phyloP scores from a whole-genome alignment of 2,329 filamentous ascomycete species.

The Parastagonospora avenae region DNA sequence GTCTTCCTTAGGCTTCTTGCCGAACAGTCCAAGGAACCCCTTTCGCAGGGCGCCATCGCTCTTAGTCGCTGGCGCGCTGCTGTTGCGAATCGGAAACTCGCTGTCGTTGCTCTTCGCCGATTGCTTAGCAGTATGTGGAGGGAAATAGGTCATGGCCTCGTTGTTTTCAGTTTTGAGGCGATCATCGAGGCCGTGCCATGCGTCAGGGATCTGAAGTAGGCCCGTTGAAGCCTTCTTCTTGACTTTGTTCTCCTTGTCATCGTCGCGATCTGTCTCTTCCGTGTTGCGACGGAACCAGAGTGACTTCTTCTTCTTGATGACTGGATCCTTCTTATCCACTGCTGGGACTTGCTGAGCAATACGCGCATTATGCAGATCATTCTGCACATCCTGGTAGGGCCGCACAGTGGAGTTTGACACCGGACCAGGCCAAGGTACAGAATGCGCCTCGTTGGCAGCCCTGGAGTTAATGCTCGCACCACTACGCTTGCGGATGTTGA shows the following conservation, averaged over 20 bases:
- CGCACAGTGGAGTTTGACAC: constrained; percentile 15
- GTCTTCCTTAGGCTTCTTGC: constrained; percentile 54
- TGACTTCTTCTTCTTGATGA: constrained; percentile 52
- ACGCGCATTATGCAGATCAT: constrained; percentile 24
- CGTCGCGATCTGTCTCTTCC: constrained; percentile 38
- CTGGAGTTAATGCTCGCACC: constrained; percentile 38
- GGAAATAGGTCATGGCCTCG: constrained; percentile 1
- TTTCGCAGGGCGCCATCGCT: constrained; percentile 45
- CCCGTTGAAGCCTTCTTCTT: constrained; percentile 34
- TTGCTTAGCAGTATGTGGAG: constrained; percentile 25
- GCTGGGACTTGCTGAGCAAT: constrained; percentile 10
- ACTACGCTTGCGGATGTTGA: constrained; percentile 61
- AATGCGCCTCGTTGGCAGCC: constrained; percentile 11
- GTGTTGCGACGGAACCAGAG: constrained; percentile 51
- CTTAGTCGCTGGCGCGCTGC: constrained; percentile 38
- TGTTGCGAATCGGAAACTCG: constrained; percentile 52
- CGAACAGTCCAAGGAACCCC: constrained; percentile 59
- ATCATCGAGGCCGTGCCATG: constrained; percentile 45
- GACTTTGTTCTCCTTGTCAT: constrained; percentile 29
- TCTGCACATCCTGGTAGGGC: constrained; percentile 26
- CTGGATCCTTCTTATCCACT: constrained; percentile 29
- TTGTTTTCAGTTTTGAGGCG: constrained; percentile 31
- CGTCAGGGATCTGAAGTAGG: constrained; percentile 39
- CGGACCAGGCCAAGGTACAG: constrained; percentile 22
- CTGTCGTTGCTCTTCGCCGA: constrained; percentile 41